Base-by-base conservation (phyloP, 78 protist genomes). In the Dictyostelium discoideum region DNA sequence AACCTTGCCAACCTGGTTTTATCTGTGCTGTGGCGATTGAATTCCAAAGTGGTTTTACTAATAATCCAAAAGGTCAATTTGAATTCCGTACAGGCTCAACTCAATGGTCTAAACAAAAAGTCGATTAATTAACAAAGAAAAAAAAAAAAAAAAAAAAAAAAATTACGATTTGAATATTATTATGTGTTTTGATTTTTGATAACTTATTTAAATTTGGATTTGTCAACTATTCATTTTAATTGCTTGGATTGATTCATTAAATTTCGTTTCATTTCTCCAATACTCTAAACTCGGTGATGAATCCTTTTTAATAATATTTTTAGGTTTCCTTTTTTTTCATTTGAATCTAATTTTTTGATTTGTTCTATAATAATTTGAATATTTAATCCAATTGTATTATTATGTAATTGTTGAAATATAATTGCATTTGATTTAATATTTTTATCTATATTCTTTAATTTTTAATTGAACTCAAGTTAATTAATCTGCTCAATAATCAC, bases 401-500 rank as follows among this genome's bases (percentile, higher is more conserved):
- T 22, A 32, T 79, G 85, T 24, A 86, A 74, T 50, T 73, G 40
- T 39, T 81, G 42, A 18, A 77, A 7, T 37, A 69, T 57, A 5
- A 86, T 74, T 39, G 37, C 3, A 22, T 86, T 74, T 57, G 20
- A 57, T 18, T 44, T 63, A 0, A 73, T 46, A 2, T 85, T 48
- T 73, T 73, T 37, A 7, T 85, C 92, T 3, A 86, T 18, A 9
- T 79, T 50, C 24, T 77, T 76, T 18, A 86, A 4, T 77, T 76
- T 77, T 76, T 18, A 86, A 4, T 77, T 76, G 85, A 6, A 86
- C 10, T 3, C 44, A 39, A 2, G 65, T 14, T 10, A 86, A 10
- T 11, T 54, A 42, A 57, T 86, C 92, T 5, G 60, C 85, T 3
- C 92, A 85, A 54, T 63, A 86, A 8, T 86, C 84, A 26, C 2